A percentile compares a stretch with the other conserved stretches of the same genome.
Evolutionary conservation across 2,329 filamentous ascomycete species (phyloP).

Genomic region (Davidsoniella neocaledoniae): DNA sequence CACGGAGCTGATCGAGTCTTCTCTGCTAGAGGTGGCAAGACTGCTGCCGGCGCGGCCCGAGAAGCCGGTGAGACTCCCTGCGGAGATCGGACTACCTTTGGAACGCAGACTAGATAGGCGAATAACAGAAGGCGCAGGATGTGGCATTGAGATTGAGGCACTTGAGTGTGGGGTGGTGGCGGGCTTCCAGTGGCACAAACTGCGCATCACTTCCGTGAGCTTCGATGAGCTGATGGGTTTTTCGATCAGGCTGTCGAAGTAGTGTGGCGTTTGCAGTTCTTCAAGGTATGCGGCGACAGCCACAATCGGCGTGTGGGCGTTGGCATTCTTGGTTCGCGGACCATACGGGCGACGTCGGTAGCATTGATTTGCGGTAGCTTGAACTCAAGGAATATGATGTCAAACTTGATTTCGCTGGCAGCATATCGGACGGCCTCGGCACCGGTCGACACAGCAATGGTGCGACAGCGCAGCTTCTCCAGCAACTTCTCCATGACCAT

Average conservation of each 20-base stretch:
- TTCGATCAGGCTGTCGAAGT: slow-evolving; percentile 89
- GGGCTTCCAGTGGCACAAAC: slow-evolving; percentile 85
- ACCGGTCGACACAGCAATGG: slow-evolving; percentile 78
- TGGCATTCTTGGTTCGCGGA: slow-evolving; percentile 93
- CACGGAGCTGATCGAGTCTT: slow-evolving; percentile 78
- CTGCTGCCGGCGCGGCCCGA: slow-evolving; percentile 55
- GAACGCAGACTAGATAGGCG: slow-evolving; percentile 44
- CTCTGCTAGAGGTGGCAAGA: slow-evolving; percentile 62
- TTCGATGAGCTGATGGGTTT: slow-evolving; percentile 92
- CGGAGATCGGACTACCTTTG: slow-evolving; percentile 74
- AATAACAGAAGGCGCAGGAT: slow-evolving; percentile 45
- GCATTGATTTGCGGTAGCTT: slow-evolving; percentile 90
- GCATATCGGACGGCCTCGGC: slow-evolving; percentile 86
- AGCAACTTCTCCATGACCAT: slow-evolving; percentile 98
- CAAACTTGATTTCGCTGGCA: slow-evolving; percentile 94
- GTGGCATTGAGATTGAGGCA: slow-evolving; percentile 30
- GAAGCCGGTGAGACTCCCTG: slow-evolving; percentile 46
- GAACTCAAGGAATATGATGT: slow-evolving; percentile 97
- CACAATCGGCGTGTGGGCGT: slow-evolving; percentile 86
- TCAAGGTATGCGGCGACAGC: slow-evolving; percentile 97
- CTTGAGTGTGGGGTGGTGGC: slow-evolving; percentile 34
- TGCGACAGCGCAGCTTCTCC: slow-evolving; percentile 87
- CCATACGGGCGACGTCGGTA: slow-evolving; percentile 91
- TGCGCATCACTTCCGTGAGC: slow-evolving; percentile 70
- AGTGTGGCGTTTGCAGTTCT: slow-evolving; percentile 82